Conservation (phyloP, 192 early-diverging fungal species). For the Umbelopsis vinacea region DNA sequence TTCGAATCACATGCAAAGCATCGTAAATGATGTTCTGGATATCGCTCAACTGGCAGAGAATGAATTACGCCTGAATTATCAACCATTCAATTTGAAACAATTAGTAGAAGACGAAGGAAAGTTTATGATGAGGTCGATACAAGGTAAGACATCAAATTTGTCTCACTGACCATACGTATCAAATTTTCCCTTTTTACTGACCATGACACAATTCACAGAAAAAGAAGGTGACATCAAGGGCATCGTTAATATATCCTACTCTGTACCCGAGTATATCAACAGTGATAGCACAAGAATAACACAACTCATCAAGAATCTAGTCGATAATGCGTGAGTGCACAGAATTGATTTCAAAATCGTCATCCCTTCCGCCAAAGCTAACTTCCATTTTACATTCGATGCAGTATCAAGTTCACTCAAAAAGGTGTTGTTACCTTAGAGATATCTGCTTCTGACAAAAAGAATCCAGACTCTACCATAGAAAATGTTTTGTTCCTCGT, state of each 20-base stretch:
- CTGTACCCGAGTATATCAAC: neutral
- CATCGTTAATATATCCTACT: neutral
- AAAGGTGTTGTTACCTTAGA: neutral
- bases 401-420: neutral
- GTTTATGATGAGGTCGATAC: neutral
- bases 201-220: neutral
- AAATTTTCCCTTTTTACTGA: too few relatives aligned
- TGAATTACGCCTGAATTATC: neutral
- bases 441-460: neutral
- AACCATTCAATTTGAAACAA: neutral
- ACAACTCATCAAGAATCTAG: constrained; percentile 3
- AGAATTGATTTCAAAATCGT: neutral
- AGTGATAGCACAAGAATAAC: neutral
- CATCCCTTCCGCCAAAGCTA: too few relatives aligned
- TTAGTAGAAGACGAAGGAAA: neutral
- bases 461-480: neutral
- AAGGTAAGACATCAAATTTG: neutral
- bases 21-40: constrained; percentile 15
- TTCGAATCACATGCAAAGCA: constrained; percentile 6
- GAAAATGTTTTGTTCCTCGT: neutral
- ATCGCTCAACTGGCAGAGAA: constrained; percentile 1
- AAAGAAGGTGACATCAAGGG: neutral
- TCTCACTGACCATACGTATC: neutral
- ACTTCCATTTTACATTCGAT: too few relatives aligned
- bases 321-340: constrained; percentile 13